Base-by-base conservation (phyloP, 192 early-diverging fungal species). In the Linnemannia elongata region DNA sequence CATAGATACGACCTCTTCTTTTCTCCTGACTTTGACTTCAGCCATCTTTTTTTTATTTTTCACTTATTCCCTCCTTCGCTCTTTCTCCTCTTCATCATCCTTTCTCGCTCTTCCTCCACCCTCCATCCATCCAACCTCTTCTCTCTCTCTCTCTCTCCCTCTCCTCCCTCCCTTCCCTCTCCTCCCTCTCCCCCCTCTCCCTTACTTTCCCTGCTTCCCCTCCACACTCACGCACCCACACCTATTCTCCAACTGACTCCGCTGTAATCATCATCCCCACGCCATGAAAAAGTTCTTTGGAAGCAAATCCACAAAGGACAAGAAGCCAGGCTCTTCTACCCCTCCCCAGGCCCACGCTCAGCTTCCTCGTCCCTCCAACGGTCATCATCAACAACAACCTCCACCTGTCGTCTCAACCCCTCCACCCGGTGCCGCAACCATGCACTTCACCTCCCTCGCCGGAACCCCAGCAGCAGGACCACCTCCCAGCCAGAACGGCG, bases 271-370 rank as follows among this genome's bases (percentile, higher is more conserved):
- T 66, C 60, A 66, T 44, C 38, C 75, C n/a, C n/a, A 38, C 41
- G 45, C 69, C 10, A 87, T 81, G 80, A 87, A 80, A 76, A 87
- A 79, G 80, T 75, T 87, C 60, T 87, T 87, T 74, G 79, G 79
- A 39, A 35, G 60, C 12, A 83, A 83, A 78, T 83, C 82, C 15
- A 75, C 85, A 81, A 87, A 87, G 85, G 85, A 87, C 72, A 87
- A 87, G 79, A 77, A 60, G 70, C 72, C 77, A 33, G 54, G 78
- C 69, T 66, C 71, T 13, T 54, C 75, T 36, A 44, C 84, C 20
- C 47, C 79, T 39, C 75, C 80, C 38, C 42, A 75, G 4, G 27
- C 55, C 5, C 83, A 68, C 5, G 35, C 75, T 35, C 82, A 83
- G 57, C 66, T 18, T 13, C 47, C 35, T 30, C 79, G 79, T 75